Base-by-base conservation (phyloP, 169 alveolate species). In the Eimeria necatrix region DNA sequence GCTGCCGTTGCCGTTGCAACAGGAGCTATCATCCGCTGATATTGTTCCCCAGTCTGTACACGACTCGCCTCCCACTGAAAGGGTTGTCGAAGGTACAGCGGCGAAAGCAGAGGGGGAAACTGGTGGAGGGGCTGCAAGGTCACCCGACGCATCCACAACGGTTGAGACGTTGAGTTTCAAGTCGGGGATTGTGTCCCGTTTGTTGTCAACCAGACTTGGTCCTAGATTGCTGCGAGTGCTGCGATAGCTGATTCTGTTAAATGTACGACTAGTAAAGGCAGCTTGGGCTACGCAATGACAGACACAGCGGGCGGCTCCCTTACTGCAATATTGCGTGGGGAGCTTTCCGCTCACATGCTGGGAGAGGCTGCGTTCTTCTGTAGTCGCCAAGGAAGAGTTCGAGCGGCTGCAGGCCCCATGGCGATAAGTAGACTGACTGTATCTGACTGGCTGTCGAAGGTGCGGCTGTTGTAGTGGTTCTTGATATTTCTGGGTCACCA, bases 31-130 rank as follows among this genome's bases (percentile, higher is more conserved):
- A 18, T 74, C 85, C 16, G 85, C 85, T 74, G 85, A 74, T 26
- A 74, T 74, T 53, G 60, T n/a, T 10, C 85, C 85, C 85, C 85
- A 74, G 60, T 74, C 85, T 46, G 85, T 74, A 41, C 85, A 74
- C 59, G 85, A 74, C 61, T 74, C 85, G 60, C 61, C 59, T 4
- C 85, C 85, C 7, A 74, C 85, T 3, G 53, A 74, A 51, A 32
- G 16, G 49, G 24, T 41, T 46, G 59, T 46, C 22, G 85, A 48
- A 32, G 53, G 61, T 26, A 10, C 85, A 48, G 85, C 85, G 32
- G 49, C 80, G 41, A 12, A 32, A n/a, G 14, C 85, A 48, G 22
- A 56, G 68, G 85, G 85, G 22, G 85, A 74, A 32, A 20, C 85
- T 18, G 59, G 0, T 32, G 85, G 59, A 74, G 85, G 85, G 53